phyloP scores from a whole-genome alignment of 495 filamentous ascomycete species.

The Lepraria neglecta region DNA sequence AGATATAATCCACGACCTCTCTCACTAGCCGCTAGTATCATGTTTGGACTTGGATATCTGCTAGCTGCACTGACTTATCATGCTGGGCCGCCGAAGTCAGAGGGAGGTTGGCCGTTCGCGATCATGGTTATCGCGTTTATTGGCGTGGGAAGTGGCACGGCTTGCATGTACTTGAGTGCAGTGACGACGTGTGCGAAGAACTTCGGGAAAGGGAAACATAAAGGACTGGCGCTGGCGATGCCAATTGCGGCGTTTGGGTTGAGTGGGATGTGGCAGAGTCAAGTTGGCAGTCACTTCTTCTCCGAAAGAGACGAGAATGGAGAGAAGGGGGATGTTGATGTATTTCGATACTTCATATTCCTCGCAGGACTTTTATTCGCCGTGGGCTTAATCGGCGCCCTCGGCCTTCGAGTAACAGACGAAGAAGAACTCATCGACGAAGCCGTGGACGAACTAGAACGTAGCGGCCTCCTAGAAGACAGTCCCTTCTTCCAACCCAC shows the following conservation, averaged over 20 bases:
- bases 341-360: slow-evolving; percentile 80
- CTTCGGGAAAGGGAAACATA: slow-evolving; percentile 80
- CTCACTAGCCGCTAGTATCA: slow-evolving; percentile 57
- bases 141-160: slow-evolving; percentile 72
- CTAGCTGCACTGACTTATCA: slow-evolving; percentile 75
- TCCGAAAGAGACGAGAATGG: slow-evolving; percentile 49
- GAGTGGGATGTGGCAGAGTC: slow-evolving; percentile 91
- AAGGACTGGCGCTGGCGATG: slow-evolving; percentile 79
- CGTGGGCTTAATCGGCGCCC: slow-evolving; percentile 66
- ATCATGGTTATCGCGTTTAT: slow-evolving; percentile 82
- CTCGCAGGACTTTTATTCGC: slow-evolving; percentile 58
- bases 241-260: slow-evolving; percentile 91
- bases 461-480: slow-evolving; percentile 74
- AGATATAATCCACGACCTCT: slow-evolving; percentile 71
- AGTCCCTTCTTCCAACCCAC: slow-evolving; percentile 53
- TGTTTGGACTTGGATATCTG: slow-evolving; percentile 77
- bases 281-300: slow-evolving; percentile 74
- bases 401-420: slow-evolving; percentile 62
- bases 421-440: slow-evolving; percentile 75
- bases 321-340: slow-evolving; percentile 73
- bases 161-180: slow-evolving; percentile 76
- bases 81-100: slow-evolving; percentile 50
- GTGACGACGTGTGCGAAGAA: slow-evolving; percentile 97
- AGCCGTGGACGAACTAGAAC: slow-evolving; percentile 75
- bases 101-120: slow-evolving; percentile 63